Percentiles rank a stretch among this genome's conserved stretches.
Evolutionary conservation across 108 stramenopile species (phyloP).

Genomic region (Epipyxis sp.): DNA sequence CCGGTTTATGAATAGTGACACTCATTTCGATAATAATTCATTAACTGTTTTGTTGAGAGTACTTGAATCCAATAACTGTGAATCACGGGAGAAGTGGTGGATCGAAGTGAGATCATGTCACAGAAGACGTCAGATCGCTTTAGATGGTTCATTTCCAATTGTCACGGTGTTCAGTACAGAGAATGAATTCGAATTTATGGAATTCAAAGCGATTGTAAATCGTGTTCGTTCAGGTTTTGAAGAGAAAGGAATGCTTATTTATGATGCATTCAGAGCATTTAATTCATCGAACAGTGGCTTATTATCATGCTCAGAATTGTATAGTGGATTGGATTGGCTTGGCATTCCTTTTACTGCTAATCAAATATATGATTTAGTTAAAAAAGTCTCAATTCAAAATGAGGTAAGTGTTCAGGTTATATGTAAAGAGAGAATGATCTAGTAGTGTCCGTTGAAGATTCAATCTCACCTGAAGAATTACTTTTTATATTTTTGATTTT

Average conservation of each 20-base stretch:
- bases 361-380: constrained; percentile 76
- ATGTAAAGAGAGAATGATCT: neutral
- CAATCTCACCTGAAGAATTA: too few relatives aligned
- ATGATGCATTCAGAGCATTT: constrained; percentile 90
- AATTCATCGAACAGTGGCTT: constrained; percentile 87
- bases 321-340: constrained; percentile 89
- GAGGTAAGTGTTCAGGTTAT: neutral
- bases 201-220: constrained; percentile 79
- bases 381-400: constrained; percentile 71
- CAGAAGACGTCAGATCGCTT: constrained; percentile 82
- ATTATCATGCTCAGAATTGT: constrained; percentile 84
- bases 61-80: constrained; percentile 79
- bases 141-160: constrained; percentile 75
- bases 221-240: constrained; percentile 1
- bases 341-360: constrained; percentile 46
- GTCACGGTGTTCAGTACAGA: constrained; percentile 70
- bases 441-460: neutral
- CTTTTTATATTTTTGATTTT: too few relatives aligned
- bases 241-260: constrained; percentile 73
- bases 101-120: constrained; percentile 88
- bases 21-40: constrained; percentile 81
- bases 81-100: constrained; percentile 81
- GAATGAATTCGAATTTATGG: constrained; percentile 89
- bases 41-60: constrained; percentile 80
- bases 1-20: constrained; percentile 87